Conservation (phyloP, 768 basidiomycete species). For the Suillus luteus region DNA sequence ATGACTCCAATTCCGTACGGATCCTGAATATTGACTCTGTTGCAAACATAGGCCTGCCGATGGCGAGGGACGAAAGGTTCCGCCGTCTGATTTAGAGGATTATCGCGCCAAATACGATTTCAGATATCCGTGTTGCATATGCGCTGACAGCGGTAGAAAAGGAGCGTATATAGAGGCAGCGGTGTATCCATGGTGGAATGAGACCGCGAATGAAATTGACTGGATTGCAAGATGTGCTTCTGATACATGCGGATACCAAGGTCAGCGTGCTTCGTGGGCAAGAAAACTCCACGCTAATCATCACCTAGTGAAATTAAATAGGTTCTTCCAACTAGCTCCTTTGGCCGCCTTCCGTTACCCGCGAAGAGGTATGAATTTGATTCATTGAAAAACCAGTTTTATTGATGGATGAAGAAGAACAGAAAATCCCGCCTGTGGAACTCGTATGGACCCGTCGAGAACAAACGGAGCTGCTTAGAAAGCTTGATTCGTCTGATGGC, state of each 20-base stretch:
- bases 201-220: neutral
- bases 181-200: neutral
- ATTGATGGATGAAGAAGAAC: too few relatives aligned
- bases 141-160: neutral
- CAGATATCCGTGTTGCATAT: neutral
- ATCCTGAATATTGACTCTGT: neutral
- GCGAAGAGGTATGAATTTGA: neutral
- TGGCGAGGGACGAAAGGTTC: neutral
- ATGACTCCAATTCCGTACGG: neutral
- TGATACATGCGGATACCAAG: neutral
- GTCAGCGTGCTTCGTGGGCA: neutral
- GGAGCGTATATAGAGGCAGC: neutral
- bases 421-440: neutral
- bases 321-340: too few relatives aligned
- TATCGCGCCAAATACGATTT: neutral
- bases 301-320: too few relatives aligned
- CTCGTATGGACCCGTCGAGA: neutral
- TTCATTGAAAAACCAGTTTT: too few relatives aligned
- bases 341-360: too few relatives aligned
- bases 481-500: neutral
- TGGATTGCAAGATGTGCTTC: neutral
- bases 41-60: neutral
- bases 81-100: neutral
- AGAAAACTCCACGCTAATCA: neutral
- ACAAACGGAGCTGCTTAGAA: neutral